Evolutionary conservation across 2,329 filamentous ascomycete genomes (phyloP).

Genomic region (Waltergamsia citrina): DNA sequence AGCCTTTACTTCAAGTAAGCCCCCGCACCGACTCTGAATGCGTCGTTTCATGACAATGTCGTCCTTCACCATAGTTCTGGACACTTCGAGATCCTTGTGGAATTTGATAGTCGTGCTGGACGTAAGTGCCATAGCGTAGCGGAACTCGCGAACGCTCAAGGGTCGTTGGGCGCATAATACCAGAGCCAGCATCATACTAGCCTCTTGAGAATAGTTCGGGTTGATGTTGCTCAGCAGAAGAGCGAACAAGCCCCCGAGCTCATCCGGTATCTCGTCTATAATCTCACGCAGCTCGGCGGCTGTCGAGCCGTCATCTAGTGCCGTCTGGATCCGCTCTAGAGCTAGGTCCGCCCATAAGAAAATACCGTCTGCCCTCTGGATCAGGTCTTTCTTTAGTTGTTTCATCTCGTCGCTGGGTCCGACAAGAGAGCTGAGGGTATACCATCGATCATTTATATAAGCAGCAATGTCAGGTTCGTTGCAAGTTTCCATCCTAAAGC

Average conservation of each 20-base stretch:
- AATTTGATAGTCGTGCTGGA: not conserved
- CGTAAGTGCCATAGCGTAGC: not conserved
- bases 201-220: not conserved
- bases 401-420: not conserved
- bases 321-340: not conserved
- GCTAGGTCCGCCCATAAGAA: not conserved
- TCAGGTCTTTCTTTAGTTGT: not conserved
- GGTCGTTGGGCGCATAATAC: not conserved
- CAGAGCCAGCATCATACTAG: not conserved
- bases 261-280: not conserved
- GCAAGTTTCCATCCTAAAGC: not conserved
- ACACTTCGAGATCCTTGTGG: not conserved
- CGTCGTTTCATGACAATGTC: constrained; percentile 3
- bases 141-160: not conserved
- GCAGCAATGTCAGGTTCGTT: not conserved
- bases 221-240: not conserved
- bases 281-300: not conserved
- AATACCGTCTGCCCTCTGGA: not conserved
- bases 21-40: constrained; percentile 3
- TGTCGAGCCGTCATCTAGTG: not conserved
- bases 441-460: not conserved
- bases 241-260: not conserved
- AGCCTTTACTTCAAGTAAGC: constrained; percentile 3
- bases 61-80: not conserved
- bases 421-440: not conserved